Conservation (phyloP, 129 eudicot genomes). For the Ambrosia artemisiifolia region DNA sequence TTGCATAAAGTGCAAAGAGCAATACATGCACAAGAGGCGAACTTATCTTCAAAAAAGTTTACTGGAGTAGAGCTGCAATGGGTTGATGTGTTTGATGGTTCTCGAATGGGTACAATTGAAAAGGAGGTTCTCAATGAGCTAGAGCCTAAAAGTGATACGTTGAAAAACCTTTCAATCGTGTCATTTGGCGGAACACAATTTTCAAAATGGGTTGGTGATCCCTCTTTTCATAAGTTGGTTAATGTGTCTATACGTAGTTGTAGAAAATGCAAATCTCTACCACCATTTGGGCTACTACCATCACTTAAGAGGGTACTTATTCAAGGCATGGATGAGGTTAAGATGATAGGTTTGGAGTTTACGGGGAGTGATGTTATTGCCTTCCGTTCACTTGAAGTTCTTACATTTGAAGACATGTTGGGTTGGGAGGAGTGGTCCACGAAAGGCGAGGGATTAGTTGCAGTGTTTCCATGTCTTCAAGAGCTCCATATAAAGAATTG, state of each 20-base stretch:
- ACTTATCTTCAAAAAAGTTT: background rate
- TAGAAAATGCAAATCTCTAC: background rate
- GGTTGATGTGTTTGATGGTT: background rate
- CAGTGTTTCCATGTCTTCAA: slow-evolving; percentile 4
- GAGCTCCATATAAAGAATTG: slow-evolving; percentile 13
- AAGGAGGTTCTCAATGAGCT: background rate
- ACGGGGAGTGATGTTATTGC: background rate
- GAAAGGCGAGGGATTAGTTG: background rate
- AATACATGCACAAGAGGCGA: background rate
- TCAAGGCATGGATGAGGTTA: background rate
- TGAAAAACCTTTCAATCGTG: background rate
- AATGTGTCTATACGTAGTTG: background rate
- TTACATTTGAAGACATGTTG: background rate
- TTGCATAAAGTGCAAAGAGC: background rate
- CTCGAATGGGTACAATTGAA: background rate
- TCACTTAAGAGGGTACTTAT: background rate
- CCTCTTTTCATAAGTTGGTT: background rate
- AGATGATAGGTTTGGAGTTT: background rate
- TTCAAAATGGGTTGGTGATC: background rate
- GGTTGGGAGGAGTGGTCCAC: background rate
- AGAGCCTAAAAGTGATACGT: background rate
- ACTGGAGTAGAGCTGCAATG: slow-evolving; percentile 32
- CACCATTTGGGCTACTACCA: background rate
- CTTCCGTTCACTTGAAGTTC: background rate
- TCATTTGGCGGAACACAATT: background rate